Base-by-base conservation (phyloP, 257 asterid genomes). In the Lantana camara region DNA sequence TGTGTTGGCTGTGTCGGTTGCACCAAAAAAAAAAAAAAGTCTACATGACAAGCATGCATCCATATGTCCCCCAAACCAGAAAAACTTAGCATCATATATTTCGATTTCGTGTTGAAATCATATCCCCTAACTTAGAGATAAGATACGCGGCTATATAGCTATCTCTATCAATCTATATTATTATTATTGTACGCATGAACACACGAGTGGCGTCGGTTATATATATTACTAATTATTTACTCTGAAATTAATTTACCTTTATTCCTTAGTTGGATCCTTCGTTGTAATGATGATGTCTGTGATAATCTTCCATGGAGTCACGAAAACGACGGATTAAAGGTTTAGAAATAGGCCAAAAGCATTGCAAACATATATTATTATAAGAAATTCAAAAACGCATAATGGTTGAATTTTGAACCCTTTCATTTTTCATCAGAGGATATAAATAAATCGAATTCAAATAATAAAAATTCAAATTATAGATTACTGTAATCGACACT, bases 71-170 rank as follows among this genome's bases (percentile, higher is more conserved):
- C n/a, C n/a, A n/a, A n/a, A n/a, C n/a, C n/a, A n/a, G n/a, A n/a
- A n/a, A n/a, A n/a, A n/a, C n/a, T n/a, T n/a, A n/a, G n/a, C n/a
- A n/a, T n/a, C n/a, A n/a, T n/a, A n/a, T n/a, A n/a, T n/a, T n/a
- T n/a, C n/a, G n/a, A n/a, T n/a, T n/a, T n/a, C n/a, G n/a, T n/a
- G n/a, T n/a, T n/a, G n/a, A n/a, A n/a, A n/a, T n/a, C n/a, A n/a
- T n/a, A n/a, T n/a, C n/a, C 20, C 37, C 7, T 9, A 44, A 15
- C 52, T 20, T 46, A 55, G 55, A 29, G 45, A n/a, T 57, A n/a
- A 48, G 40, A 34, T n/a, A n/a, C n/a, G n/a, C n/a, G n/a, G n/a
- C n/a, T n/a, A n/a, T 9, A 55, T 57, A 20, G 71, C 75, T 45
- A 59, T 72, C 64, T 63, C 46, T 1, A 5, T 21, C 32, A 63